These are phyloP conservation scores for Neopestalotiopsis clavispora DNA, from an alignment of 2,329 filamentous ascomycete genomes.

Conservation along the genomic window DNA sequence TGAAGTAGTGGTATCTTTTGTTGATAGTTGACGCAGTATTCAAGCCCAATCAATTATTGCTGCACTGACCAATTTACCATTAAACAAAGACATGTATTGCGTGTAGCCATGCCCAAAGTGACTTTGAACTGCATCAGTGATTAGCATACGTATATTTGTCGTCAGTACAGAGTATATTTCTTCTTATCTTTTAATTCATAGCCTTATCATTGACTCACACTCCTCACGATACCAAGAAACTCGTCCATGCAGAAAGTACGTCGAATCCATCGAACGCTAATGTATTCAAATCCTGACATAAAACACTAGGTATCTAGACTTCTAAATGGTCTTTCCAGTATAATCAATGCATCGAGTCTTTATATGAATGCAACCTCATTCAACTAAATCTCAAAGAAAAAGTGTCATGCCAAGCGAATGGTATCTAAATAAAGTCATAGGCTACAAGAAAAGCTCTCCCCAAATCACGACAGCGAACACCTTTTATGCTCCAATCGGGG, in stretches of 20 bases:
- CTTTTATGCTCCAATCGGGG: slow-evolving; percentile 23
- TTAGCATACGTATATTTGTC: too few relatives aligned
- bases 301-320: background rate
- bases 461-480: background rate
- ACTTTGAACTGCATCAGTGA: background rate
- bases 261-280: background rate
- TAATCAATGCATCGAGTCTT: background rate
- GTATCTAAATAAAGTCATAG: background rate
- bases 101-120: background rate
- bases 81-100: background rate
- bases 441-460: background rate
- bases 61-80: background rate
- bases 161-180: too few relatives aligned
- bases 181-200: too few relatives aligned
- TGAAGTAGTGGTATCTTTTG: slow-evolving; percentile 16
- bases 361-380: background rate
- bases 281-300: background rate
- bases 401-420: background rate
- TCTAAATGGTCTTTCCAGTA: background rate
- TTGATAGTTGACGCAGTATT: background rate
- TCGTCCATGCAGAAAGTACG: background rate
- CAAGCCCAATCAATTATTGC: background rate
- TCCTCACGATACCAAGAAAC: too few relatives aligned
- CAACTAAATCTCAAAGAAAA: background rate
- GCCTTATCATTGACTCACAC: too few relatives aligned